These are phyloP conservation scores for Cladophialophora chaetospira DNA, from an alignment of 2,329 filamentous ascomycete genomes.

Conservation along the genomic window DNA sequence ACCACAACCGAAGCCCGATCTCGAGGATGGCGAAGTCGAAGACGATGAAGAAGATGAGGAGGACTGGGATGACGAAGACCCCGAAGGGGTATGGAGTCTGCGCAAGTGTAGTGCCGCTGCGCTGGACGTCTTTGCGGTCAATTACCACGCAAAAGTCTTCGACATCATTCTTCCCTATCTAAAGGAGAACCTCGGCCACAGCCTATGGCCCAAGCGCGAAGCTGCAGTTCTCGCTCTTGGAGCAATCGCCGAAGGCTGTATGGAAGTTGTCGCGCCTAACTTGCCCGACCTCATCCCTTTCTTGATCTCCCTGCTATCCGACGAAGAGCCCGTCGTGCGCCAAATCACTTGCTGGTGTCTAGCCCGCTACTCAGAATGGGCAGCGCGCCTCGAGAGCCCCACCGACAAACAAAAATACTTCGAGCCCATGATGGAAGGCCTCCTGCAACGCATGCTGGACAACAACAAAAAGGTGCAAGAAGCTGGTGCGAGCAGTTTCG, in stretches of 20 bases:
- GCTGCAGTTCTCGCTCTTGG: constrained; percentile 92
- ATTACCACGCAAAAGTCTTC: constrained; percentile 87
- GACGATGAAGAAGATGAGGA: constrained; percentile 69
- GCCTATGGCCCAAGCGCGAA: constrained; percentile 89
- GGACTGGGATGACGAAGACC: constrained; percentile 68
- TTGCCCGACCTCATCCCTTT: constrained; percentile 89
- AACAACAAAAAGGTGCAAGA: constrained; percentile 98
- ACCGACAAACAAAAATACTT: constrained; percentile 76
- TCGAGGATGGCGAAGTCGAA: constrained; percentile 86
- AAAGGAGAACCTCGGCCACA: constrained; percentile 82
- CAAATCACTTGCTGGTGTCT: constrained; percentile 99
- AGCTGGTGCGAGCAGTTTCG: constrained; percentile 92
- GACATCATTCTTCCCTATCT: constrained; percentile 90
- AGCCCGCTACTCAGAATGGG: constrained; percentile 91
- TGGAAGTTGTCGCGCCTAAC: constrained; percentile 85
- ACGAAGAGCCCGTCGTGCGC: constrained; percentile 84
- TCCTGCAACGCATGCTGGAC: constrained; percentile 91
- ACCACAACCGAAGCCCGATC: constrained; percentile 65
- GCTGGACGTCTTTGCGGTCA: constrained; percentile 87
- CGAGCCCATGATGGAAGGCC: constrained; percentile 95
- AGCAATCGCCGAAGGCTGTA: constrained; percentile 92
- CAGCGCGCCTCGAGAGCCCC: constrained; percentile 69
- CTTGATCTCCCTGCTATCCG: constrained; percentile 80
- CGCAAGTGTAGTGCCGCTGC: constrained; percentile 96
- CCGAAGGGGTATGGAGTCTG: constrained; percentile 91